Evolutionary conservation across 2,329 filamentous ascomycete genomes (phyloP), one percentile per base, ranked within the genome.

Genomic region (Colletotrichum falcatum): DNA sequence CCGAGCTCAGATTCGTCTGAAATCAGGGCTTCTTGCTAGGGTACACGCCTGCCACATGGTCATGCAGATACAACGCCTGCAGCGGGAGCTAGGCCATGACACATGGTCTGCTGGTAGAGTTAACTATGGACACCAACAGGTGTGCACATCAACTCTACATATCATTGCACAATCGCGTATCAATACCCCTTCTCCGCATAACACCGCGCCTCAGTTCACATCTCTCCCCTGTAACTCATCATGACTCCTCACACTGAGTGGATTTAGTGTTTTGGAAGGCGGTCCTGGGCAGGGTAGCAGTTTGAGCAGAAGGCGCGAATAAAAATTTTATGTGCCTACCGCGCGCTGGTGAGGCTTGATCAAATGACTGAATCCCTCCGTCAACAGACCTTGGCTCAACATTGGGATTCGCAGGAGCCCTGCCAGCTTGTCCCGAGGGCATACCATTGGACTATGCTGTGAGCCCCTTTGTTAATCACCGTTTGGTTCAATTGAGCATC

Each of bases 21-120:
- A 58, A 16, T 35, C 35, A 20, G 11, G 28, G 12, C 1, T 28
- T 35, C 44, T 53, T 33, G 23, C 39, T 26, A 49, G 68, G 54
- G 44, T 67, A 20, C 42, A 44, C 18, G 65, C 28, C 42, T 48
- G 28, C 73, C 75, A 72, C 0, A 78, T 77, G 6, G 78, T 75
- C 51, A 76, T 62, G 11, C 30, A 28, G 64, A 49, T 28, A 73
- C 65, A 11, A 73, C 53, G 64, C 61, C 16, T 8, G 55, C 48
- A 12, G 49, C 28, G 49, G 70, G 53, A 48, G 54, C 44, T 62
- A 62, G 23, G 49, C 30, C 16, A 63, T 54, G 67, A 30, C 42
- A 56, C 55, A 37, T 11, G 20, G 14, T 3, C n/a, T 37, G 37
- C 7, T 23, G 18, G 42, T n/a, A n/a, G 1, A 18, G 16, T 42